phyloP scores from a whole-genome alignment of 345 rosid species.

The Populus pruinosa region DNA sequence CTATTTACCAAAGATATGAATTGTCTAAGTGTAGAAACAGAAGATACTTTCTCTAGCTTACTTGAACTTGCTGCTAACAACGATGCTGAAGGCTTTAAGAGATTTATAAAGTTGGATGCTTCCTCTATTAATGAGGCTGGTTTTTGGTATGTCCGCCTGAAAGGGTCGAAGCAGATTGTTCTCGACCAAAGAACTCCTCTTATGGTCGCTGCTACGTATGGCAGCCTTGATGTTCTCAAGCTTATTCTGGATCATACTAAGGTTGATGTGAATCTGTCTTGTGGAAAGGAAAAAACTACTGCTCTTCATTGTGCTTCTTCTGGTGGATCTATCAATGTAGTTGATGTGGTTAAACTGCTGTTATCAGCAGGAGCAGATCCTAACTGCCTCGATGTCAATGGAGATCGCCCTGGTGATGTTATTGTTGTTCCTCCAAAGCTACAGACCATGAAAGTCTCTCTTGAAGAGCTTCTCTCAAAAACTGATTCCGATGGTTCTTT shows the following conservation, averaged over 20 bases:
- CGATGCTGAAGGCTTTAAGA: slow-evolving; percentile 38
- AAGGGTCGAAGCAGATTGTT: slow-evolving; percentile 46
- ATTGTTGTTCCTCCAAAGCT: slow-evolving; percentile 47
- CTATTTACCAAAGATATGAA: slow-evolving; percentile 22
- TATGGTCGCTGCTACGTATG: slow-evolving; percentile 69
- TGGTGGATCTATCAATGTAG: slow-evolving; percentile 45
- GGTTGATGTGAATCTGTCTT: slow-evolving; percentile 38
- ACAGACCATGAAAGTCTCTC: slow-evolving; percentile 26
- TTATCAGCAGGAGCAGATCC: slow-evolving; percentile 59
- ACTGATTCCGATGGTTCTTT: slow-evolving; percentile 5
- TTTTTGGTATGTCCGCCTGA: slow-evolving; percentile 39
- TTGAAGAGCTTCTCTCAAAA: slow-evolving; percentile 39
- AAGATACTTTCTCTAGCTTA: slow-evolving; percentile 34
- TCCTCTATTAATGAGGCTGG: slow-evolving; percentile 35
- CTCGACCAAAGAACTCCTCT: slow-evolving; percentile 50
- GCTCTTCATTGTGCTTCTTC: slow-evolving; percentile 75
- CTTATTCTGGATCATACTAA: slow-evolving; percentile 21
- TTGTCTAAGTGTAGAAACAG: slow-evolving; percentile 25
- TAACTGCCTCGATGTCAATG: slow-evolving; percentile 43
- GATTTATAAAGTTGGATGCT: slow-evolving; percentile 25
- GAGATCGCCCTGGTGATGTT: slow-evolving; percentile 54
- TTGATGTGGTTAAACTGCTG: slow-evolving; percentile 55
- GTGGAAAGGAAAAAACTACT: slow-evolving; percentile 52
- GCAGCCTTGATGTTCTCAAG: slow-evolving; percentile 43
- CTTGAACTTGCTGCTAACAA: slow-evolving; percentile 48